Evolutionary conservation across 768 basidiomycete genomes (phyloP).

Genomic region (Rubroboletus pulcherrimus): DNA sequence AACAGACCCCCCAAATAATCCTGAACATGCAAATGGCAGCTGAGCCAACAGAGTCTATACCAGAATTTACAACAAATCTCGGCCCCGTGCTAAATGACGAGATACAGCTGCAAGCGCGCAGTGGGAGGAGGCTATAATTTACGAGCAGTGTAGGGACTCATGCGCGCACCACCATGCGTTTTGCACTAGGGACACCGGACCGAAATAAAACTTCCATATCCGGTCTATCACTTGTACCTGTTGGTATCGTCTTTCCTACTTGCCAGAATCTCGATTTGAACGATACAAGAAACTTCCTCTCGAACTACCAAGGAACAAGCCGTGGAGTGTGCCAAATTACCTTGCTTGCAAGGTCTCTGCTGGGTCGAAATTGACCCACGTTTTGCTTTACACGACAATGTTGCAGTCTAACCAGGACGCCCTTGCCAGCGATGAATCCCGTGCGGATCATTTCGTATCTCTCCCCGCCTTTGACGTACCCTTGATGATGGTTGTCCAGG

Average conservation of each 20-base stretch:
- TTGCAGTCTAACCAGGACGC: neutral
- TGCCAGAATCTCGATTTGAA: neutral
- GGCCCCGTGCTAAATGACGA: neutral
- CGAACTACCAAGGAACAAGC: too few relatives aligned
- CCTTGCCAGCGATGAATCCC: neutral
- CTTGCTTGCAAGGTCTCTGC: too few relatives aligned
- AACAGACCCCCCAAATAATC: conserved; percentile 20
- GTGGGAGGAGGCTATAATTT: neutral
- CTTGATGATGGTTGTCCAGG: neutral
- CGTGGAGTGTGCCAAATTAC: neutral
- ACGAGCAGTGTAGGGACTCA: neutral
- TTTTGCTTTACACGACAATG: too few relatives aligned
- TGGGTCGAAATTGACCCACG: too few relatives aligned
- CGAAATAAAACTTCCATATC: neutral
- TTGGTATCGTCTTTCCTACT: neutral
- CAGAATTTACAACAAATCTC: conserved; percentile 12
- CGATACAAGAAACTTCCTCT: neutral
- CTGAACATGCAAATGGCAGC: conserved; percentile 16
- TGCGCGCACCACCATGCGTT: neutral
- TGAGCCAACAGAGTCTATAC: conserved; percentile 1
- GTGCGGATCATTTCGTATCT: neutral
- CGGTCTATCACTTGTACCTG: neutral
- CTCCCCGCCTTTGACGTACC: neutral
- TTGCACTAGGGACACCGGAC: neutral
- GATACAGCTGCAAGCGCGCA: neutral